A percentile compares a stretch with the other conserved stretches of the same genome.
phyloP scores from a whole-genome alignment of 2,329 filamentous ascomycete species.

The Fusarium foetens region DNA sequence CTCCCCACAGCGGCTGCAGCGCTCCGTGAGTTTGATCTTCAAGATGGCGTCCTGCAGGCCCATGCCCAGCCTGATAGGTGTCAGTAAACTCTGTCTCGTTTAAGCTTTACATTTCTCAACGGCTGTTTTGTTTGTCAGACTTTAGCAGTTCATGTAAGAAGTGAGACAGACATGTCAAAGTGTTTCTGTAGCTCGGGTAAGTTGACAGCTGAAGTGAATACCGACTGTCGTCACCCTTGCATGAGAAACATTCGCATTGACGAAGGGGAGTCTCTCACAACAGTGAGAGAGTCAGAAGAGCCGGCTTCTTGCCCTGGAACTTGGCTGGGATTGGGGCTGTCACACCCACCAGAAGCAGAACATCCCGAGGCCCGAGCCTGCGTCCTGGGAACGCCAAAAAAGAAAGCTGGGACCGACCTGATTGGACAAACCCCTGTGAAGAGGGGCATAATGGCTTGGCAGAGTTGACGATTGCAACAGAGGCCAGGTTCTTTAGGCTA shows the following conservation, averaged over 20 bases:
- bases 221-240: constrained; percentile 1
- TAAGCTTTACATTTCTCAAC: background rate
- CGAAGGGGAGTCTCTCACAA: constrained; percentile 24
- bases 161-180: background rate
- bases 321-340: constrained; percentile 32
- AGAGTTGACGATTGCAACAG: constrained; percentile 34
- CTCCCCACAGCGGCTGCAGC: constrained; percentile 12
- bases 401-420: constrained; percentile 42
- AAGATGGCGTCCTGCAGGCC: constrained; percentile 19
- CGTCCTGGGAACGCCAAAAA: constrained; percentile 44
- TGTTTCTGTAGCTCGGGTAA: background rate
- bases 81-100: background rate
- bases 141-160: background rate
- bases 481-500: constrained; percentile 28
- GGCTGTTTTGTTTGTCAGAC: background rate
- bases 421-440: constrained; percentile 38
- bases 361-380: constrained; percentile 47
- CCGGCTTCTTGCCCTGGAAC: background rate
- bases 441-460: constrained; percentile 18
- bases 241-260: constrained; percentile 17
- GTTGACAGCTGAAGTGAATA: constrained; percentile 18
- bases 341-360: constrained; percentile 43
- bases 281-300: background rate
- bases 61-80: background rate
- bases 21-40: constrained; percentile 16